These are phyloP conservation scores for Colletotrichum sp. DNA, from an alignment of 2,329 filamentous ascomycete genomes.

Conservation along the genomic window DNA sequence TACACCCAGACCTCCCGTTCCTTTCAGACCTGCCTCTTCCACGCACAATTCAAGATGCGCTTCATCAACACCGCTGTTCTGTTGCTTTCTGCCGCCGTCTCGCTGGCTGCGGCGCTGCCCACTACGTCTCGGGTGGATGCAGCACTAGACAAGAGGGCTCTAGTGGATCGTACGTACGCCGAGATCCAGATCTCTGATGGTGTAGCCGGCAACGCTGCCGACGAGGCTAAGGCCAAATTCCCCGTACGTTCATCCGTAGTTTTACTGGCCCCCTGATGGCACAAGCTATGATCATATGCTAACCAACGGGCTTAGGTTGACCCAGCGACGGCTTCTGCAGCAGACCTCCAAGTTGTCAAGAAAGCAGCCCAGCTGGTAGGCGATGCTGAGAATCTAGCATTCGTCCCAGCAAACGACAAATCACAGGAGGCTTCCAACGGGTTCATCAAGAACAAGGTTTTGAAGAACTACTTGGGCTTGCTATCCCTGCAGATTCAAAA, in stretches of 20 bases:
- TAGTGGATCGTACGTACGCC: neutral
- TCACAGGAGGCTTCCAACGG: neutral
- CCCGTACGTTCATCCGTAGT: slow-evolving; percentile 40
- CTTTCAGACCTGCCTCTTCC: neutral
- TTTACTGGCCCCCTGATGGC: neutral
- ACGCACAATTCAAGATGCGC: neutral
- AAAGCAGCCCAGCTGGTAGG: neutral
- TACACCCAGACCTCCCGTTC: neutral
- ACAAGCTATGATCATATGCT: neutral
- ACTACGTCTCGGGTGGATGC: neutral
- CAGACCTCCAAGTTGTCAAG: neutral
- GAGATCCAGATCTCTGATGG: slow-evolving; percentile 53
- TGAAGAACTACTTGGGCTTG: slow-evolving; percentile 59
- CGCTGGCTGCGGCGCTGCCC: neutral
- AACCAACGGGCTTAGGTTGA: neutral
- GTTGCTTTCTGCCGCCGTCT: neutral
- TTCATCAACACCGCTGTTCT: neutral
- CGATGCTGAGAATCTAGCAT: neutral
- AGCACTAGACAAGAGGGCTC: neutral
- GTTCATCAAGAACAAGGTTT: slow-evolving; percentile 62
- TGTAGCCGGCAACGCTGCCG: slow-evolving; percentile 55
- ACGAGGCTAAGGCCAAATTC: slow-evolving; percentile 58
- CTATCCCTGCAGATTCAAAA: slow-evolving; percentile 51
- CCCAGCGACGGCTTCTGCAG: neutral
- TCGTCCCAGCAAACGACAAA: neutral